Base-by-base conservation (phyloP, 108 stramenopile genomes). In the Cyclotella baltica region DNA sequence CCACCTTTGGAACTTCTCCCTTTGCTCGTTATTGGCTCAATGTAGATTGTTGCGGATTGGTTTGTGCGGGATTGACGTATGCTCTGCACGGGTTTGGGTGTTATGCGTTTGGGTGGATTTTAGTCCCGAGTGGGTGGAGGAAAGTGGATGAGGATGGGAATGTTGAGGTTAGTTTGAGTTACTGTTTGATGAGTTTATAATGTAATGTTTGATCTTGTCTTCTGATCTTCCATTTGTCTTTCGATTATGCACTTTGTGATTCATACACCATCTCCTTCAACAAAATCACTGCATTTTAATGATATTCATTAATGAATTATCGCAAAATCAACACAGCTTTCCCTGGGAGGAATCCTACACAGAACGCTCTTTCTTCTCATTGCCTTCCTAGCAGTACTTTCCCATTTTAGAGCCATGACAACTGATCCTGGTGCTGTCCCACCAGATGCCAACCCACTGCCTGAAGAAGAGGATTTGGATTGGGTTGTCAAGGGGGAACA, bases 321-420 rank as follows among this genome's bases (percentile, higher is more conserved):
- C 70, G 28, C 38, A 35, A 18, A n/a, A 40, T 34, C 19, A 33
- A 23, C 28, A 20, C 28, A 84, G 72, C 55, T 95, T 9, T 84
- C 88, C 9, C 23, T 82, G 19, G 64, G 65, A 48, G 89, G 93
- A 34, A 76, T 84, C 43, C 72, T 91, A 48, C 85, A 92, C 63
- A 77, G 86, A 58, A 36, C 86, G 16, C 76, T 74, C 28, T 96
- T 96, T 70, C 73, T 76, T 33, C 13, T 67, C 10, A 70, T 93
- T 50, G 91, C 92, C 0, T 51, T 72, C 10, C 58, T 96, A 53
- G 96, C 96, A 0, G 71, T 88, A 20, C 38, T 65, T 2, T 70
- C 91, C 0, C 96, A 96, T 71, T 94, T 88, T 80, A 88, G 86
- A 75, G 92, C 96, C 79, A 96, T 96, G 96, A 94, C 91, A n/a